These are phyloP conservation scores for Strobilomyces confusus DNA, from an alignment of 768 basidiomycete genomes.

Conservation along the genomic window DNA sequence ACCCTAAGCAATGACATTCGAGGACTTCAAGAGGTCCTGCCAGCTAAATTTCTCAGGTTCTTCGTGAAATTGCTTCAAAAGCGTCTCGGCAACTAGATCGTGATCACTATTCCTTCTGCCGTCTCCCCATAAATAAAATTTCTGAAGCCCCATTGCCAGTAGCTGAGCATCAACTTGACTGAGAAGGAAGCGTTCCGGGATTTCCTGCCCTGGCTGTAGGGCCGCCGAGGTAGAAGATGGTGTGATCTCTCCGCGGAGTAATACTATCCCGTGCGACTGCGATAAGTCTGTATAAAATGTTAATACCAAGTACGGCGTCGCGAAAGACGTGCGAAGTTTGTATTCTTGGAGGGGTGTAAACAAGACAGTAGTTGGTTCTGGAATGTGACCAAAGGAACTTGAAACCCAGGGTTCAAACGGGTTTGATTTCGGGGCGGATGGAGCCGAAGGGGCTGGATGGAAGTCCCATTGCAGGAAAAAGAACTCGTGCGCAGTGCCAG, in stretches of 20 bases:
- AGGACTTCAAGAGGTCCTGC: slow-evolving; percentile 67
- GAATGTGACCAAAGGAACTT: slow-evolving; percentile 33
- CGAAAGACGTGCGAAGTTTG: slow-evolving; percentile 77
- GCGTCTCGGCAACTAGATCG: slow-evolving; percentile 27
- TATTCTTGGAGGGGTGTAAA: slow-evolving; percentile 95
- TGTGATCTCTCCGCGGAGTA: slow-evolving; percentile 90
- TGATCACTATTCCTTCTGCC: slow-evolving; percentile 10
- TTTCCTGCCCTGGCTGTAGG: slow-evolving; percentile 31
- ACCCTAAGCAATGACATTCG: slow-evolving; percentile 17
- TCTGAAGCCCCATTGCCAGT: slow-evolving; percentile 75
- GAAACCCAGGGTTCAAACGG: slow-evolving; percentile 38
- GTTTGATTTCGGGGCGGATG: slow-evolving; percentile 42
- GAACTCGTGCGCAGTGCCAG: slow-evolving; percentile 60
- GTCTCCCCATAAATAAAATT: slow-evolving; percentile 73
- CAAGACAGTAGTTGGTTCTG: slow-evolving; percentile 68
- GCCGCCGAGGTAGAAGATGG: slow-evolving; percentile 46
- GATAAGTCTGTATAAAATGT: slow-evolving; percentile 92
- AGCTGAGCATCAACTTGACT: slow-evolving; percentile 81
- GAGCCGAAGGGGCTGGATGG: slow-evolving; percentile 63
- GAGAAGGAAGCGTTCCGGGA: slow-evolving; percentile 47
- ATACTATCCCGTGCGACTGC: slow-evolving; percentile 71
- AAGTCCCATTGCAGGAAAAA: slow-evolving; percentile 90
- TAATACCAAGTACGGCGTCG: slow-evolving; percentile 86
- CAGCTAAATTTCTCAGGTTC: slow-evolving; percentile 75
- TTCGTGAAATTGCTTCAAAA: slow-evolving; percentile 75